Evolutionary conservation across 129 eudicot genomes (phyloP), one percentile per base, ranked within the genome.

Genomic region (Tagetes erecta): DNA sequence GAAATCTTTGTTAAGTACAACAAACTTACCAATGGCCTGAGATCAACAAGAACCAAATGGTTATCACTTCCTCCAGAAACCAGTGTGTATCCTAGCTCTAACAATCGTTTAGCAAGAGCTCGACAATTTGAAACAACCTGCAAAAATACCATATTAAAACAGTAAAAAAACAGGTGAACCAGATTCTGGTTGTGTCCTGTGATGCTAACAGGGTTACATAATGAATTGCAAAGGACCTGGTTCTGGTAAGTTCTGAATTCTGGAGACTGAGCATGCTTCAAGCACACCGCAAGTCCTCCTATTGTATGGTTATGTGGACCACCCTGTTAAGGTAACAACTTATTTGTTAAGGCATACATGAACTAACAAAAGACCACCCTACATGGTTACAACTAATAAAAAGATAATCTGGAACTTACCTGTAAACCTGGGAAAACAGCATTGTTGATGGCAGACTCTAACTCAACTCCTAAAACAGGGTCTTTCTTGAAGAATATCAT

Each of bases 221-320:
- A 74, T 20, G 76, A 40, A 47, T 66, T 40, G 72, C 8, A 37
- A 20, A 41, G 36, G 71, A 90, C 96, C 87, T 93, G 85, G 86
- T 90, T 87, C 58, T 93, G 98, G 81, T 93, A 93, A 67, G 81
- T 70, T 88, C 83, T 84, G 73, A 93, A 93, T 79, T 93, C 97
- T 27, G 97, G 87, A 57, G 92, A 89, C 77, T 90, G 91, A 11
- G 97, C 97, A 90, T 90, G 88, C 84, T 90, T 93, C 87, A 93
- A 77, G 81, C 92, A 90, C 36, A 90, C 98, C 5, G 98, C 95
- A 80, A 93, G 95, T 41, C 97, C 98, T 35, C 78, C 78, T 58
- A 93, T 93, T 20, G 98, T 93, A 82, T 93, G 97, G 82, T 94
- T 94, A 85, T 94, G 97, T 64, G 98, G 98, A 76, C 98, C 98